Conservation (phyloP, 2,329 filamentous ascomycete genomes). For the Lojkania enalia region DNA sequence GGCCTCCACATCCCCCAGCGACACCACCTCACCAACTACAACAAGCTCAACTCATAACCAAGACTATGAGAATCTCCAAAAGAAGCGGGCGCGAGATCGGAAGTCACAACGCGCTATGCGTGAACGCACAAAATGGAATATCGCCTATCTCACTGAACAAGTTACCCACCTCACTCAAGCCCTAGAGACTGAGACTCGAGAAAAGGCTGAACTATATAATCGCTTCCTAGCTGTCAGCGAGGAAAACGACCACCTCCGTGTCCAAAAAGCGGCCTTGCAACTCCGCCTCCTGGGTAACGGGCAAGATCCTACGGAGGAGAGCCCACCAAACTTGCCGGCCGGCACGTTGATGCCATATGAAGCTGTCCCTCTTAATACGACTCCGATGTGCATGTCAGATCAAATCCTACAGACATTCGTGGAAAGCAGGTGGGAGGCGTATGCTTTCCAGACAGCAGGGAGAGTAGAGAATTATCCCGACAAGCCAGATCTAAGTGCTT, state of each 20-base stretch:
- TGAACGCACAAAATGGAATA: slow-evolving; percentile 26
- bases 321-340: neutral
- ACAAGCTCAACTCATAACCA: slow-evolving; percentile 1
- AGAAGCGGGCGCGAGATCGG: slow-evolving; percentile 27
- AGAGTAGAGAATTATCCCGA: slow-evolving; percentile 19
- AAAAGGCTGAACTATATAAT: slow-evolving; percentile 20
- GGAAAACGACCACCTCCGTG: slow-evolving; percentile 26
- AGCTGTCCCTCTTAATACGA: slow-evolving; percentile 24
- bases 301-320: slow-evolving; percentile 9
- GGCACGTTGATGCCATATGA: slow-evolving; percentile 16
- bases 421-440: slow-evolving; percentile 22
- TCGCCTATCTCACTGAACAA: slow-evolving; percentile 27
- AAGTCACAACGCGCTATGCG: slow-evolving; percentile 31
- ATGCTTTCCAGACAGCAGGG: slow-evolving; percentile 16
- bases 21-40: slow-evolving; percentile 9
- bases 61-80: slow-evolving; percentile 19
- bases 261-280: slow-evolving; percentile 27
- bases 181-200: slow-evolving; percentile 14
- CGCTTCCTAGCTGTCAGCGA: slow-evolving; percentile 20
- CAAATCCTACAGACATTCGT: slow-evolving; percentile 29
- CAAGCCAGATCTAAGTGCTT: slow-evolving; percentile 20
- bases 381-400: slow-evolving; percentile 23
- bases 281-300: slow-evolving; percentile 23
- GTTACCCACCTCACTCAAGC: slow-evolving; percentile 22
- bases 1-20: slow-evolving; percentile 10